Evolutionary conservation across 345 rosid species (phyloP), one percentile per base, ranked within the genome.

Genomic region (Ailanthus altissimus): DNA sequence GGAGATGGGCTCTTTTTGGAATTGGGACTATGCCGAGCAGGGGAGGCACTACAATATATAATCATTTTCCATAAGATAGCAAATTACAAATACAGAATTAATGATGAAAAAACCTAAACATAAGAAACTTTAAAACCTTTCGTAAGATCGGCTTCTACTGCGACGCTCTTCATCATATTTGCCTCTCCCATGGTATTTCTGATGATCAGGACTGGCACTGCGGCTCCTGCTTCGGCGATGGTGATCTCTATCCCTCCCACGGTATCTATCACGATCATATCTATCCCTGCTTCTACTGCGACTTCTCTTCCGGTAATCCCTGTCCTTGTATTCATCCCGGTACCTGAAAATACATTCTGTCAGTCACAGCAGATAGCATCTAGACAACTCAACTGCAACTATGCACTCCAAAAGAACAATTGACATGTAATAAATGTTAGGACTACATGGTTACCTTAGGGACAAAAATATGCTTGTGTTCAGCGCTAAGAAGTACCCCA

Each of bases 261-360:
- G 88, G 67, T 78, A 77, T 66, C 77, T 84, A 65, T 84, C 91
- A 66, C 86, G 89, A 49, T 85, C 89, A 62, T 81, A 38, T 75
- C 83, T 81, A 74, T 87, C 92, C 70, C 68, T 13, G 20, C 91
- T 88, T 67, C 88, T 82, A 82, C 91, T 88, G 63, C 86, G 82
- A 53, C 89, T 88, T 76, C 83, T 83, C 88, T 61, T 86, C 75
- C 76, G 73, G 51, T 80, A 73, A 38, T 85, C 91, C 54, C 80
- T 83, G 43, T 88, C 88, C 84, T 71, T 85, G 78, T 80, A 23
- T 72, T 83, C 89, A 42, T 88, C 90, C 59, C 89, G 85, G 58
- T 79, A 38, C 81, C 92, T 84, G 75, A 83, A 69, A 43, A 54
- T 72, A 43, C 57, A 59, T 50, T 66, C 66, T 46, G 67, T 77